Conservation (phyloP, 495 filamentous ascomycete species). For the Hyaloscypha bicolor region DNA sequence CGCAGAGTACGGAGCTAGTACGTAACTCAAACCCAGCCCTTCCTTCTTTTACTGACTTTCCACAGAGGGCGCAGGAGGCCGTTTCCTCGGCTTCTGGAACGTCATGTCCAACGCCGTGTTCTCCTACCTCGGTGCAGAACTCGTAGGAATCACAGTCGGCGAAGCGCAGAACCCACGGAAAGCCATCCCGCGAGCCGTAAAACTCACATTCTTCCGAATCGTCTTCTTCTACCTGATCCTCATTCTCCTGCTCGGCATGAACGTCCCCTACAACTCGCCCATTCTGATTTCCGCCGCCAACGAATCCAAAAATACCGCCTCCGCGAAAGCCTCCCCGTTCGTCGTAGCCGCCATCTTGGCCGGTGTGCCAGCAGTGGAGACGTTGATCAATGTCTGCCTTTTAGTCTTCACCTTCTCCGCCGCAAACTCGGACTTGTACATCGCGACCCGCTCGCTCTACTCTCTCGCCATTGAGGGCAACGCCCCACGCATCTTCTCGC, state of each 20-base stretch:
- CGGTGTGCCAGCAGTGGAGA: conserved; percentile 63
- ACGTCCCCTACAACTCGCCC: conserved; percentile 59
- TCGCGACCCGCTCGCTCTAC: conserved; percentile 72
- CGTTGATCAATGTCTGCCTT: conserved; percentile 76
- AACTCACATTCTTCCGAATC: conserved; percentile 71
- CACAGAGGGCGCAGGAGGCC: conserved; percentile 46
- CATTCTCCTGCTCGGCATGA: conserved; percentile 70
- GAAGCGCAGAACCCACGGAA: conserved; percentile 72
- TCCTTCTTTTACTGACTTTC: not conserved
- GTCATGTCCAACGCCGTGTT: conserved; percentile 78
- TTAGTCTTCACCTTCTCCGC: conserved; percentile 67
- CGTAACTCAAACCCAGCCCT: not conserved
- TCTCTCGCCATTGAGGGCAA: conserved; percentile 65
- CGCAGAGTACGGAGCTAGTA: conserved; percentile 52
- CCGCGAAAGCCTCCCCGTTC: conserved; percentile 67
- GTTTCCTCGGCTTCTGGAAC: conserved; percentile 77
- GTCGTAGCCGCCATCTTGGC: conserved; percentile 64
- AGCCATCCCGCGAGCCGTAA: conserved; percentile 68
- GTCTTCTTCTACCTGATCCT: conserved; percentile 71
- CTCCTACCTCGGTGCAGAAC: conserved; percentile 81
- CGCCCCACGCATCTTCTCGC: conserved; percentile 61
- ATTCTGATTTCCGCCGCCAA: conserved; percentile 51
- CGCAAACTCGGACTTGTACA: conserved; percentile 81
- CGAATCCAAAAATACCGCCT: conserved; percentile 45
- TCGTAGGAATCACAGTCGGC: conserved; percentile 76